These are phyloP conservation scores for Lactarius hengduanensis DNA, from an alignment of 768 basidiomycete genomes.

Conservation along the genomic window DNA sequence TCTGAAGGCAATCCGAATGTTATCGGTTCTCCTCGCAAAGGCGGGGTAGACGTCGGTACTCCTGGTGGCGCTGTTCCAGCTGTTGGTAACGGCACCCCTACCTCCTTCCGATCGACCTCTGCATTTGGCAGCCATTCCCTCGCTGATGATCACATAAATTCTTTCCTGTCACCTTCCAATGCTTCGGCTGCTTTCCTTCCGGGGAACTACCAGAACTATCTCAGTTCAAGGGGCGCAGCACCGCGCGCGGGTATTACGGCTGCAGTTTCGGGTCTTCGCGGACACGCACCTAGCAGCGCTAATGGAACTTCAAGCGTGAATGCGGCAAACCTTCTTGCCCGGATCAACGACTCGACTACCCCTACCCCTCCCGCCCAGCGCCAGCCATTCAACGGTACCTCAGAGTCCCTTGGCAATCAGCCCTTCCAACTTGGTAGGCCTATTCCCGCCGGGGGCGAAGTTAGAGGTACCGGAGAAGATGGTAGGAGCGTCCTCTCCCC, in stretches of 20 bases:
- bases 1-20: slow-evolving; percentile 45
- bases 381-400: slow-evolving; percentile 32
- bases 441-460: slow-evolving; percentile 33
- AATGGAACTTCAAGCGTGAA: slow-evolving; percentile 24
- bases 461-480: slow-evolving; percentile 33
- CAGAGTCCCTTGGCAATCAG: slow-evolving; percentile 41
- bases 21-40: slow-evolving; percentile 40
- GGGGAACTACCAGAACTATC: slow-evolving; percentile 63
- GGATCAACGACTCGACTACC: slow-evolving; percentile 25
- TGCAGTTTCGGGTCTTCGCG: slow-evolving; percentile 30
- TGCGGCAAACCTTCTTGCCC: slow-evolving; percentile 30
- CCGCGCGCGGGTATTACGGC: slow-evolving; percentile 33
- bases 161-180: slow-evolving; percentile 65
- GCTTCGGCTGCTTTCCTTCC: slow-evolving; percentile 83
- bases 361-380: slow-evolving; percentile 28
- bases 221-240: slow-evolving; percentile 45
- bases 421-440: slow-evolving; percentile 41
- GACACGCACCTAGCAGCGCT: slow-evolving; percentile 17
- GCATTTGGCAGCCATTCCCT: slow-evolving; percentile 37
- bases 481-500: slow-evolving; percentile 52
- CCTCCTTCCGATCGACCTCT: slow-evolving; percentile 50
- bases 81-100: slow-evolving; percentile 47
- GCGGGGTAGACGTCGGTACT: slow-evolving; percentile 30
- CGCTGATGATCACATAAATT: slow-evolving; percentile 39
- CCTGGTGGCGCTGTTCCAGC: slow-evolving; percentile 27